Conservation (phyloP, 2,329 filamentous ascomycete genomes). For the Cladosporium sp. region DNA sequence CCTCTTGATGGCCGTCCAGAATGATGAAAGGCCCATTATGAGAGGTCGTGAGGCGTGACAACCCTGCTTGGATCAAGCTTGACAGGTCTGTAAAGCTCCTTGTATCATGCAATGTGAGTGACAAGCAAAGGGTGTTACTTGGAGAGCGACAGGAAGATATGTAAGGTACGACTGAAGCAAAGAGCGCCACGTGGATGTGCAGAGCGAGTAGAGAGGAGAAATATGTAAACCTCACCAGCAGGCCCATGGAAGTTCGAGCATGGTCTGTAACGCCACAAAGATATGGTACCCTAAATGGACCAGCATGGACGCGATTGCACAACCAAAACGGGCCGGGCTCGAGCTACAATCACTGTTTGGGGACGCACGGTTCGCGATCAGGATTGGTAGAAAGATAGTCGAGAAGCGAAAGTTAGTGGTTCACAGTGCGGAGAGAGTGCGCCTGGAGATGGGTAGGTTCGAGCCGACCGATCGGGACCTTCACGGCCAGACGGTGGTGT, state of each 20-base stretch:
- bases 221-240: background rate
- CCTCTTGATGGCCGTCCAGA: constrained; percentile 9
- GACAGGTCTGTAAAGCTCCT: background rate
- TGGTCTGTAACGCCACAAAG: background rate
- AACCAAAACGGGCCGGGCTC: background rate
- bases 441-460: background rate
- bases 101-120: background rate
- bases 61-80: background rate
- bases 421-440: background rate
- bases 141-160: background rate
- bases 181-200: background rate
- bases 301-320: background rate
- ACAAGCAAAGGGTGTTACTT: background rate
- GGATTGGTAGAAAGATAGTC: background rate
- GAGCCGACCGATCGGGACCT: background rate
- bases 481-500: too few species aligned
- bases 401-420: background rate
- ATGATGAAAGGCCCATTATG: constrained; percentile 8
- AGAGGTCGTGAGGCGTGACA: background rate
- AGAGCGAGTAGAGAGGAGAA: background rate
- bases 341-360: background rate
- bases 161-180: background rate
- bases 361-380: background rate
- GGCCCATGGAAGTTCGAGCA: background rate
- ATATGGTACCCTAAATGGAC: background rate